A percentile compares a stretch with the other conserved stretches of the same genome.
Conservation (phyloP, 2,329 filamentous ascomycete genomes). For the Parafenestella ontariensis region DNA sequence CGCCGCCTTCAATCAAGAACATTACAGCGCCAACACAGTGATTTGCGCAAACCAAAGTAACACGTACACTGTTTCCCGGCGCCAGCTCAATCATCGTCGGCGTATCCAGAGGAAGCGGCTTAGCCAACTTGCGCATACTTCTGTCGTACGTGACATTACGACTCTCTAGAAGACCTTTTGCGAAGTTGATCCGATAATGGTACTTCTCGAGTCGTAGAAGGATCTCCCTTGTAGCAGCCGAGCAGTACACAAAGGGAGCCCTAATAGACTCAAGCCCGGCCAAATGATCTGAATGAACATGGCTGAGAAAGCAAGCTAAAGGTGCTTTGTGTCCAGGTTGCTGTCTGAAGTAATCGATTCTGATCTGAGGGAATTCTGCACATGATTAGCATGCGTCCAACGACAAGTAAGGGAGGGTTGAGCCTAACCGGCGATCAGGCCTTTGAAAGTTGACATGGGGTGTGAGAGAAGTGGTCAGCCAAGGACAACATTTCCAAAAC, state of each 20-base stretch:
- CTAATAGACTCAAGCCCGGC: constrained; percentile 77
- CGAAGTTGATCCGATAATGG: constrained; percentile 81
- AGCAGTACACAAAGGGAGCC: constrained; percentile 90
- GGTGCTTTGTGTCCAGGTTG: constrained; percentile 64
- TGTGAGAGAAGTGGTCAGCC: not conserved
- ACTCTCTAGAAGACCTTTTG: constrained; percentile 76
- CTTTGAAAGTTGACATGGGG: constrained; percentile 47
- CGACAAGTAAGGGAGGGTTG: too few relatives aligned
- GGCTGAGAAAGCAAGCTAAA: constrained; percentile 86
- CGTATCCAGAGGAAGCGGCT: constrained; percentile 81
- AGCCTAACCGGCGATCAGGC: constrained; percentile 40
- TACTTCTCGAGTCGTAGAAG: constrained; percentile 81
- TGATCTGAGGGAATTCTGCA: constrained; percentile 84
- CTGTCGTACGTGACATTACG: constrained; percentile 74
- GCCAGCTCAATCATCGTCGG: constrained; percentile 77
- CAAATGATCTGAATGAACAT: constrained; percentile 91
- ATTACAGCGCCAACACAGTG: constrained; percentile 91
- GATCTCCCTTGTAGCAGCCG: constrained; percentile 79
- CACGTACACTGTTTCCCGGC: constrained; percentile 72
- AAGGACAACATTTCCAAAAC: constrained; percentile 9
- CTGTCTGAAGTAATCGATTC: constrained; percentile 81
- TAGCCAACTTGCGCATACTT: constrained; percentile 75
- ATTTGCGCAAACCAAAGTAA: constrained; percentile 89
- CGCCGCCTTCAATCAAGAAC: constrained; percentile 82
- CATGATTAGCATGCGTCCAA: too few relatives aligned